A percentile compares a stretch with the other conserved stretches of the same genome.
Evolutionary conservation across 352 stramenopile genomes (phyloP).

Genomic region (Discostella stelligera): DNA sequence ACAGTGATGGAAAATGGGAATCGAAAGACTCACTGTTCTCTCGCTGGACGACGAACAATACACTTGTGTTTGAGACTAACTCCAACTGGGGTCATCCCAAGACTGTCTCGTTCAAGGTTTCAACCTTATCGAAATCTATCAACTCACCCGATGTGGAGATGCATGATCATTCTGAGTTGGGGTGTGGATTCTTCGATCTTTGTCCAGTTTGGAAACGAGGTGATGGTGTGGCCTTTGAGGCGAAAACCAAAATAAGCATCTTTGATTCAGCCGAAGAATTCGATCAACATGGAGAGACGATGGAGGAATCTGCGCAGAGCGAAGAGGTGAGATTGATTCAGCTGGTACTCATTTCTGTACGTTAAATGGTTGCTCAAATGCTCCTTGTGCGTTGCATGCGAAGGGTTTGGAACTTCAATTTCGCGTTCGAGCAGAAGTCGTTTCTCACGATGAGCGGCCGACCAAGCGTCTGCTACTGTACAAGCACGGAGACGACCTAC

Average conservation of each 20-base stretch:
- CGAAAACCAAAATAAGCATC: slow-evolving; percentile 37
- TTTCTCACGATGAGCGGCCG: slow-evolving; percentile 28
- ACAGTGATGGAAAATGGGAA: slow-evolving; percentile 14
- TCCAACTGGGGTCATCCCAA: slow-evolving; percentile 71
- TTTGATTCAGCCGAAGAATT: slow-evolving; percentile 53
- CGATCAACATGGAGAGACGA: slow-evolving; percentile 59
- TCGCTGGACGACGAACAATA: slow-evolving; percentile 52
- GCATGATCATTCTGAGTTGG: slow-evolving; percentile 40
- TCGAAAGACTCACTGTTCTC: slow-evolving; percentile 22
- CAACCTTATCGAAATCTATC: slow-evolving; percentile 22
- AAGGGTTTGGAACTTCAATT: slow-evolving; percentile 61
- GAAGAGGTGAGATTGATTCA: slow-evolving; percentile 29
- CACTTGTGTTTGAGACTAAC: slow-evolving; percentile 63
- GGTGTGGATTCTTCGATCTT: slow-evolving; percentile 68
- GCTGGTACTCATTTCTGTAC: background rate
- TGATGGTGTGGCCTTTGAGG: slow-evolving; percentile 11
- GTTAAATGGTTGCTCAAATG: background rate
- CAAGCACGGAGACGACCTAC: slow-evolving; percentile 82
- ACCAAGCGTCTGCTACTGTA: slow-evolving; percentile 75
- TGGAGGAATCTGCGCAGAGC: slow-evolving; percentile 15
- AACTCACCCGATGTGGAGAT: slow-evolving; percentile 27
- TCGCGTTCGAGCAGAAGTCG: slow-evolving; percentile 47
- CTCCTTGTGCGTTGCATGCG: background rate
- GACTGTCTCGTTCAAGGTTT: slow-evolving; percentile 64
- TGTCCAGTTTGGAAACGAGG: slow-evolving; percentile 48